A percentile compares a stretch with the other conserved stretches of the same genome.
These are phyloP conservation scores for Ascoidea asiatica DNA, from an alignment of 805 yeast species.

Conservation along the genomic window DNA sequence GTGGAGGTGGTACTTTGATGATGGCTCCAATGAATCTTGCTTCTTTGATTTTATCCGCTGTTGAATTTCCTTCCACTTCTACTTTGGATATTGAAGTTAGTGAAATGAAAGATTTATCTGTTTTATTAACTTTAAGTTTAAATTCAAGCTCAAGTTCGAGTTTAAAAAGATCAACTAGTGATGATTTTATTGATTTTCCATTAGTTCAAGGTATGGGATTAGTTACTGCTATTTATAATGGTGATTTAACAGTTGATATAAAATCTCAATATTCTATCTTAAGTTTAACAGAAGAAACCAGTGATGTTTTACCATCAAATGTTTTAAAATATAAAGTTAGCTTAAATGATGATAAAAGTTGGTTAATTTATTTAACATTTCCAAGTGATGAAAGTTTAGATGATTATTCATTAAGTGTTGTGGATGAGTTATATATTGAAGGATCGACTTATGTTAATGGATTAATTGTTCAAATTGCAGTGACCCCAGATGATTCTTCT, in stretches of 20 bases:
- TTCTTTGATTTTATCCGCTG: slow-evolving; percentile 19
- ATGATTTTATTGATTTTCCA: slow-evolving; percentile 32
- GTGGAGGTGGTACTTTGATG: slow-evolving; percentile 2
- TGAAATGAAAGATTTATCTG: slow-evolving; percentile 38
- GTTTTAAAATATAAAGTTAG: slow-evolving; percentile 40
- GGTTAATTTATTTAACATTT: slow-evolving; percentile 38
- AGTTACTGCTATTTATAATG: slow-evolving; percentile 35
- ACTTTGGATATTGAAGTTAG: slow-evolving; percentile 25
- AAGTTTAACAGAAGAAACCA: slow-evolving; percentile 21
- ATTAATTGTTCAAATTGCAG: slow-evolving; percentile 39
- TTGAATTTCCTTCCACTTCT: slow-evolving; percentile 17
- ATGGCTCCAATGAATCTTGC: slow-evolving; percentile 2
- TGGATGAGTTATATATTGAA: slow-evolving; percentile 20
- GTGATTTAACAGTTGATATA: slow-evolving; percentile 18
- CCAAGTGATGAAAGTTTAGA: slow-evolving; percentile 17
- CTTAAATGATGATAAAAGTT: slow-evolving; percentile 28
- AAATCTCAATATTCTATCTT: slow-evolving; percentile 19
- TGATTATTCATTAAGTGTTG: slow-evolving; percentile 19
- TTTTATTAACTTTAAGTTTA: slow-evolving; percentile 20
- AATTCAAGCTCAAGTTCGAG: too few species aligned
- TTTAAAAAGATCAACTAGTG: slow-evolving; percentile 8
- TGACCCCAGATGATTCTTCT: slow-evolving; percentile 23
- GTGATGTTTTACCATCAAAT: slow-evolving; percentile 20
- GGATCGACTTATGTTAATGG: slow-evolving; percentile 24
- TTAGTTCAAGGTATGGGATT: slow-evolving; percentile 51